These are phyloP conservation scores for Spirogloea muscicola DNA, from an alignment of 139 green algal species.

Conservation along the genomic window DNA sequence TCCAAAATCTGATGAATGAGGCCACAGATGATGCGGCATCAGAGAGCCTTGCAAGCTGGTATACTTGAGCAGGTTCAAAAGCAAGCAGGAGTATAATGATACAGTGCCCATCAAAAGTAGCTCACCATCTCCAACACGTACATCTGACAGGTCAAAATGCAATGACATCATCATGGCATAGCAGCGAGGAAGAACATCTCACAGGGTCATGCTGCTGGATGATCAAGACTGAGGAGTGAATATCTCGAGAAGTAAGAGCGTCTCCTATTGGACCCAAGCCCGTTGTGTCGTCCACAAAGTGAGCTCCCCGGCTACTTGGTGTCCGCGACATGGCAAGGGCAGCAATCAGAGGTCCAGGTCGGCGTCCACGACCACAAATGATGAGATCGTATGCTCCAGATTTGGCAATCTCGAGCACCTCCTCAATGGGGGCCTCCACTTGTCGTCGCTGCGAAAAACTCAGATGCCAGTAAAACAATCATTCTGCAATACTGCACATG, in stretches of 20 bases:
- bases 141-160: no score
- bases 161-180: no score
- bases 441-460: conserved; percentile 21
- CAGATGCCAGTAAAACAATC: no score
- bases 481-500: no score
- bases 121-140: no score
- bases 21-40: no score
- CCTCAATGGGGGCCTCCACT: conserved; percentile 18
- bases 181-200: no score
- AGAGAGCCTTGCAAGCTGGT: no score
- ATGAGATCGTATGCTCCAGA: conserved; percentile 14
- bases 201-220: conserved; percentile 45
- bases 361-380: conserved; percentile 16
- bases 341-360: conserved; percentile 11
- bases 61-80: no score
- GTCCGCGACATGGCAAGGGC: conserved; percentile 1
- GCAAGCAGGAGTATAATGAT: no score
- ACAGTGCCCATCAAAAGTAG: no score
- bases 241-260: conserved; percentile 2
- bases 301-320: not conserved
- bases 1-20: no score
- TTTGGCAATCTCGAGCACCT: conserved; percentile 5
- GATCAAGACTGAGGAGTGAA: conserved; percentile 23
- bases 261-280: conserved; percentile 30
- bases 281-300: not conserved